Evolutionary conservation across 768 basidiomycete species (phyloP).

Genomic region (Dendrothele bispora): DNA sequence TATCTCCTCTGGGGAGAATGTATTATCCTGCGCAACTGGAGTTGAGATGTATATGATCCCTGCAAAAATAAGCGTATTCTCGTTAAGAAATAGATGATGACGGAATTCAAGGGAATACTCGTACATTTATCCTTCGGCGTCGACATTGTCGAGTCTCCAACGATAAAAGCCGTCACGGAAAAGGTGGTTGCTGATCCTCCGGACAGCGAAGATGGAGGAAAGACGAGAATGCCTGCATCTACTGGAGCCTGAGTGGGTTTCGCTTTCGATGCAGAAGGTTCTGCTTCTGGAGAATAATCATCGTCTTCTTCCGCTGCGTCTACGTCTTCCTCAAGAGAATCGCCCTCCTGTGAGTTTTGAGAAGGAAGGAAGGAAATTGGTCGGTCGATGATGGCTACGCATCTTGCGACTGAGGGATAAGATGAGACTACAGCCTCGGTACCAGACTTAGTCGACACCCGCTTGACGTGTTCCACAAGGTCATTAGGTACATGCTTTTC

Average conservation of each 20-base stretch:
- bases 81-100: neutral
- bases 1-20: neutral
- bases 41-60: constrained; percentile 7
- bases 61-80: constrained; percentile 23
- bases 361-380: constrained; percentile 33
- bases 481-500: constrained; percentile 29
- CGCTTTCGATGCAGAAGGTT: constrained; percentile 13
- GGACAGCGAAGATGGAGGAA: constrained; percentile 64
- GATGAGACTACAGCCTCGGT: neutral
- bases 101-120: constrained; percentile 15
- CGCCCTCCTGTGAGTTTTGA: no score
- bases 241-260: neutral
- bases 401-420: constrained; percentile 36
- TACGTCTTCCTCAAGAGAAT: no score
- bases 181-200: constrained; percentile 45
- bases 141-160: constrained; percentile 73
- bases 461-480: constrained; percentile 22
- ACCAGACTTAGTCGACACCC: constrained; percentile 9
- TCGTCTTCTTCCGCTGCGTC: constrained; percentile 20
- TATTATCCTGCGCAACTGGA: neutral
- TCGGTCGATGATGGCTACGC: constrained; percentile 49
- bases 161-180: constrained; percentile 62
- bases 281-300: constrained; percentile 21
- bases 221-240: constrained; percentile 72
- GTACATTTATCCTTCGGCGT: constrained; percentile 74